phyloP scores from a whole-genome alignment of 495 filamentous ascomycete species.

The Rhizodiscina lignyota region DNA sequence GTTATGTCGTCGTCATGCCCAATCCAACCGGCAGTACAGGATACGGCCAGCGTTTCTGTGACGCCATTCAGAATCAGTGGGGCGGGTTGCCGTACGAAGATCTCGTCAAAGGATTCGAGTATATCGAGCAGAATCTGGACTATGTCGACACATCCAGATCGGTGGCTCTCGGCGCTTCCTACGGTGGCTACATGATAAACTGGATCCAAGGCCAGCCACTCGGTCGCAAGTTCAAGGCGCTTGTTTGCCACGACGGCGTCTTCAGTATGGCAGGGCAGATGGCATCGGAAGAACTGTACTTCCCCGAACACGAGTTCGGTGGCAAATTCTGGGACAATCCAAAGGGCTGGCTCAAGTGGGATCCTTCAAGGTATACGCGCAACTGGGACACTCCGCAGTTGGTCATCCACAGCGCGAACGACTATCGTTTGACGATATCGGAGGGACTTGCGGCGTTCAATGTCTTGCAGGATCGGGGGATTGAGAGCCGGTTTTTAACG shows the following conservation, averaged over 20 bases:
- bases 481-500: constrained; percentile 58
- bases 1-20: constrained; percentile 73
- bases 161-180: constrained; percentile 57
- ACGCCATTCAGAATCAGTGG: constrained; percentile 64
- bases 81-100: constrained; percentile 68
- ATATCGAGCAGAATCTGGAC: constrained; percentile 49
- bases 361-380: constrained; percentile 49
- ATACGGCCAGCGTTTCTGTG: constrained; percentile 65
- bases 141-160: constrained; percentile 66
- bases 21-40: constrained; percentile 81
- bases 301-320: constrained; percentile 67
- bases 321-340: constrained; percentile 61
- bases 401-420: constrained; percentile 81
- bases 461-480: constrained; percentile 55
- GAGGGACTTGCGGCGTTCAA: constrained; percentile 85
- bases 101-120: constrained; percentile 62
- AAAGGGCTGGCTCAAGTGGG: constrained; percentile 65
- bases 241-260: constrained; percentile 83
- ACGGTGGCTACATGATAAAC: constrained; percentile 65
- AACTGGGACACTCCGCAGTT: constrained; percentile 78
- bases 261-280: constrained; percentile 66
- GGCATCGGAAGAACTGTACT: constrained; percentile 74
- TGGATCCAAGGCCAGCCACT: constrained; percentile 57
- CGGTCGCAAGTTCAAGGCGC: constrained; percentile 69
- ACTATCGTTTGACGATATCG: constrained; percentile 70